phyloP scores from a whole-genome alignment of 2,329 filamentous ascomycete genomes.

The Thielaviopsis euricoi region DNA sequence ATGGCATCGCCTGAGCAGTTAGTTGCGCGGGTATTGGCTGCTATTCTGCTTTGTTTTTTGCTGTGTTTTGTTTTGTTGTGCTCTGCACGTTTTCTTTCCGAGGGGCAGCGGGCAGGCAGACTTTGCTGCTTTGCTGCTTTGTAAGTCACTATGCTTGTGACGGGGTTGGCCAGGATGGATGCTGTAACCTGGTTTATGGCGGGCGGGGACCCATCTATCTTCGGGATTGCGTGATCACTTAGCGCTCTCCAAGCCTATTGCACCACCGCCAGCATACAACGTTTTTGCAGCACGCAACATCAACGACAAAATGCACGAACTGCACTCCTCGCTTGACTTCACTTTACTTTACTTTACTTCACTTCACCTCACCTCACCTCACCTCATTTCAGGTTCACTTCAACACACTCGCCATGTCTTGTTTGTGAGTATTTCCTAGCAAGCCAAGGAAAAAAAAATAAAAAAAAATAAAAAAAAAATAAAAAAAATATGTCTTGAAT shows the following conservation, averaged over 20 bases:
- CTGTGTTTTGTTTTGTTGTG: too few species aligned
- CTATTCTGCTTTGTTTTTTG: too few species aligned
- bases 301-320: neutral
- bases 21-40: neutral
- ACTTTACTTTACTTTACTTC: neutral
- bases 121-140: slow-evolving; percentile 4
- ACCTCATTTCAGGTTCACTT: too few species aligned
- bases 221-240: slow-evolving; percentile 13
- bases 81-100: too few species aligned
- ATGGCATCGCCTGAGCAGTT: neutral
- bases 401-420: neutral
- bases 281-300: slow-evolving; percentile 2
- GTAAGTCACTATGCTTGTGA: slow-evolving; percentile 3
- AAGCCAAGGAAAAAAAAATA: too few species aligned
- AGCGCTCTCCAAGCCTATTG: slow-evolving; percentile 11
- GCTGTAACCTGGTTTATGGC: slow-evolving; percentile 2
- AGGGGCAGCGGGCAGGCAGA: too few species aligned
- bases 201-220: slow-evolving; percentile 8
- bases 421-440: too few species aligned
- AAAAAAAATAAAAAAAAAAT: too few species aligned
- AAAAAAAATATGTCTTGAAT: too few species aligned
- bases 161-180: slow-evolving; percentile 3
- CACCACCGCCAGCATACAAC: slow-evolving; percentile 10
- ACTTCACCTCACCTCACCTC: neutral
- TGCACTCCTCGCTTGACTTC: neutral